Percentiles rank a stretch among this genome's conserved stretches.
phyloP scores from a whole-genome alignment of 2,329 filamentous ascomycete species.

The Akanthomyces uredinophilus region DNA sequence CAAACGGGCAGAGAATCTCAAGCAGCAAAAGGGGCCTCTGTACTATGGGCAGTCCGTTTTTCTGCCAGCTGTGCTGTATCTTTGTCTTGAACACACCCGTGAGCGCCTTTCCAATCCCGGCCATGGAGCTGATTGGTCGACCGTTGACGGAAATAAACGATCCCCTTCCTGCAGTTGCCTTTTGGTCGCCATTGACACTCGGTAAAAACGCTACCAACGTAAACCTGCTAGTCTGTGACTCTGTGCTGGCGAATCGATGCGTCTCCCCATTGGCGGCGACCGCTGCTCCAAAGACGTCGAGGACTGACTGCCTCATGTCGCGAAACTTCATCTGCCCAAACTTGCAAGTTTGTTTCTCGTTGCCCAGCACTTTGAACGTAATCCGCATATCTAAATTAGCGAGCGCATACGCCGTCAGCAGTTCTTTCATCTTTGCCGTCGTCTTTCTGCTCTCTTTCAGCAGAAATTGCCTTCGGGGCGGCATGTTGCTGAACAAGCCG shows the following conservation, averaged over 20 bases:
- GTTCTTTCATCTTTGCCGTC: constrained; percentile 51
- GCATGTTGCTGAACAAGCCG: constrained; percentile 54
- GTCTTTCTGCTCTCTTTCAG: constrained; percentile 54
- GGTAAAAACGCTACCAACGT: constrained; percentile 56
- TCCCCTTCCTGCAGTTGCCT: constrained; percentile 40
- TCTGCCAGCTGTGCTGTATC: constrained; percentile 21
- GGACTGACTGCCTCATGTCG: constrained; percentile 51
- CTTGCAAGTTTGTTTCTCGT: constrained; percentile 48
- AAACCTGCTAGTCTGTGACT: constrained; percentile 20
- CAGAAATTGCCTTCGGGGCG: constrained; percentile 57
- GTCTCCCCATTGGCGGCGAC: constrained; percentile 49
- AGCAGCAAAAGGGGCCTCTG: constrained; percentile 57
- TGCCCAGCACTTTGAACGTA: constrained; percentile 53
- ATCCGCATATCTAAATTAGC: constrained; percentile 60
- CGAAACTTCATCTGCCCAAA: constrained; percentile 53
- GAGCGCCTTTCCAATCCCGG: constrained; percentile 57
- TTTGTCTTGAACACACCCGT: constrained; percentile 45
- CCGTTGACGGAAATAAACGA: constrained; percentile 64
- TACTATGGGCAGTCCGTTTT: neutral
- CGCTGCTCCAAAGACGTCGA: constrained; percentile 57
- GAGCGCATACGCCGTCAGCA: constrained; percentile 61
- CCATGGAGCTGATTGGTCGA: constrained; percentile 53
- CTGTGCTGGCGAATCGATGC: constrained; percentile 1
- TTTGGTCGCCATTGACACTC: constrained; percentile 38
- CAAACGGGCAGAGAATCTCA: constrained; percentile 55